These are phyloP conservation scores for Colletotrichum musicola DNA, from an alignment of 2,329 filamentous ascomycete genomes.

Conservation along the genomic window DNA sequence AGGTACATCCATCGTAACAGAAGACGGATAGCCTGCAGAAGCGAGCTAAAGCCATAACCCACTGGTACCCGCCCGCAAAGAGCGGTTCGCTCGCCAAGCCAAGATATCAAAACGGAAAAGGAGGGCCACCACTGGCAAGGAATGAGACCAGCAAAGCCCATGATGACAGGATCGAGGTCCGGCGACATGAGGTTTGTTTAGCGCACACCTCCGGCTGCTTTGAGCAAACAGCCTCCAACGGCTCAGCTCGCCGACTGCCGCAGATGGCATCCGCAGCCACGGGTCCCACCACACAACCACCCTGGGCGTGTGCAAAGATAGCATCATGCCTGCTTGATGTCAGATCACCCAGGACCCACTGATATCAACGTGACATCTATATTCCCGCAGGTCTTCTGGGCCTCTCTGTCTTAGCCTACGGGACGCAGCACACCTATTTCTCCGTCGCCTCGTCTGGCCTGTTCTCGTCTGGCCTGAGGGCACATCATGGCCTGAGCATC, in stretches of 20 bases:
- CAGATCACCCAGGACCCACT: conserved; percentile 34
- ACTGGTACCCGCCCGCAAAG: conserved; percentile 18
- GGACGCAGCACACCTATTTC: conserved; percentile 7
- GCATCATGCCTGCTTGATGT: conserved; percentile 37
- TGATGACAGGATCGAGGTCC: conserved; percentile 12
- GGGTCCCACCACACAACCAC: conserved; percentile 15
- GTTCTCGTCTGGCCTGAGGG: conserved; percentile 15
- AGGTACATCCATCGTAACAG: conserved; percentile 5
- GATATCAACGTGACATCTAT: conserved; percentile 37
- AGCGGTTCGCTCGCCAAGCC: conserved; percentile 26
- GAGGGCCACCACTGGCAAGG: conserved; percentile 12
- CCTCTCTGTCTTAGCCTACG: conserved; percentile 5
- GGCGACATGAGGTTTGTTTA: conserved; percentile 10
- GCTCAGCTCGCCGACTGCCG: conserved; percentile 33
- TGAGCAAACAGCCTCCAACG: conserved; percentile 10
- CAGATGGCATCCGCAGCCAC: conserved; percentile 36
- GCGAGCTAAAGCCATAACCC: conserved; percentile 29
- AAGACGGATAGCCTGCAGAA: conserved; percentile 32
- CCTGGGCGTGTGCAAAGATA: conserved; percentile 29
- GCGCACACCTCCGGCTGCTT: not conserved
- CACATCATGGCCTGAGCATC: conserved; percentile 35
- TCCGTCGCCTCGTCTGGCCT: conserved; percentile 17
- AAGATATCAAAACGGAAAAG: conserved; percentile 20
- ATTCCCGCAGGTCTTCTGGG: conserved; percentile 10
- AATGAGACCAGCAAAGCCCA: conserved; percentile 17